These are phyloP conservation scores for Aureobasidium sp. DNA, from an alignment of 2,329 filamentous ascomycete genomes.

Conservation along the genomic window DNA sequence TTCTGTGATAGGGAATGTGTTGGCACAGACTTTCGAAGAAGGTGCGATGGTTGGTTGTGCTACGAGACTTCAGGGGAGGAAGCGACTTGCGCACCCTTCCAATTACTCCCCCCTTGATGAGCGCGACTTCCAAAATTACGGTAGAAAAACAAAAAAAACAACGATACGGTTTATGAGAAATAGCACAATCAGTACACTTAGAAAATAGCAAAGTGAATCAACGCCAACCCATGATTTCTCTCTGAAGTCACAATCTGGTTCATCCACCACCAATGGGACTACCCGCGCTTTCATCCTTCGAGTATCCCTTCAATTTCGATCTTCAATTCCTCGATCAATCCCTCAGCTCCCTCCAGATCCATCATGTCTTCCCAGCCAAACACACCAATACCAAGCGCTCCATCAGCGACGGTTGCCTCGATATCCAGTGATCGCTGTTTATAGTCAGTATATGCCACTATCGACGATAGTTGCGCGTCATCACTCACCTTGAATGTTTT, in stretches of 20 bases:
- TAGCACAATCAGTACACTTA: background rate
- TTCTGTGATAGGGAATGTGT: background rate
- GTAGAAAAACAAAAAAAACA: background rate
- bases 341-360: constrained; percentile 30
- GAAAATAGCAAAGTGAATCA: background rate
- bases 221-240: background rate
- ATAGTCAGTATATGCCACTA: constrained; percentile 19
- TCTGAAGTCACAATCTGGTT: background rate
- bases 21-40: background rate
- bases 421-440: constrained; percentile 48
- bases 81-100: background rate
- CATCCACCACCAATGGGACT: background rate
- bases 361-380: constrained; percentile 44
- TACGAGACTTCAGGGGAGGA: background rate
- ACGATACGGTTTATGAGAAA: background rate
- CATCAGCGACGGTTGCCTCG: constrained; percentile 45
- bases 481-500: constrained; percentile 35
- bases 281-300: background rate
- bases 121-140: too few species aligned
- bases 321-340: constrained; percentile 24
- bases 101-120: background rate
- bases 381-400: constrained; percentile 46
- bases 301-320: constrained; percentile 17
- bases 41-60: background rate
- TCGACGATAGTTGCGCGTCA: background rate